phyloP scores from a whole-genome alignment of 2,329 filamentous ascomycete species.

The Calycina marina region DNA sequence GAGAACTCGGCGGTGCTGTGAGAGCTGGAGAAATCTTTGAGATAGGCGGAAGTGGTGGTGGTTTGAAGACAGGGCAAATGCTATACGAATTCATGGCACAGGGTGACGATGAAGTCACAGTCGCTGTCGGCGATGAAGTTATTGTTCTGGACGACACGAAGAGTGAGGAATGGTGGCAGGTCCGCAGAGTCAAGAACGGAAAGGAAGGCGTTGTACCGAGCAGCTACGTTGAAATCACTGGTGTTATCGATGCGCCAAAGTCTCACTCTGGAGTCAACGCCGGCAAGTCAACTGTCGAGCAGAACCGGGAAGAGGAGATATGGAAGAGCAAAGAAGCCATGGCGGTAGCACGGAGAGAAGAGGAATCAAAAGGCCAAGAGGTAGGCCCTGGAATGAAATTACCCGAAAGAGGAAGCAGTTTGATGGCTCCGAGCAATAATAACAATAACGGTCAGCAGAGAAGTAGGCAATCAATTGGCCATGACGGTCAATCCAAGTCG shows the following conservation, averaged over 20 bases:
- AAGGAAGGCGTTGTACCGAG: conserved; percentile 93
- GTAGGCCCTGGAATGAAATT: conserved; percentile 67
- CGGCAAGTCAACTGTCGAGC: conserved; percentile 57
- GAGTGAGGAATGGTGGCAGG: conserved; percentile 98
- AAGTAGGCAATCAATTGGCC: conserved; percentile 53
- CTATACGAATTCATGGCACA: conserved; percentile 96
- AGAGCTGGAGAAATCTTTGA: conserved; percentile 74
- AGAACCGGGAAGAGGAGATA: conserved; percentile 67
- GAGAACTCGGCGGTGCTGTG: conserved; percentile 76
- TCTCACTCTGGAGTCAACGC: conserved; percentile 37
- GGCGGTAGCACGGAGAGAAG: conserved; percentile 42
- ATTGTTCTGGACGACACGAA: conserved; percentile 77
- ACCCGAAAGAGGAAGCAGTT: conserved; percentile 66
- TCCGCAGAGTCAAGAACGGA: conserved; percentile 76
- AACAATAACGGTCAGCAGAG: conserved; percentile 58
- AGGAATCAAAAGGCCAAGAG: conserved; percentile 45
- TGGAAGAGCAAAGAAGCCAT: conserved; percentile 69
- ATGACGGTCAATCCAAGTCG: conserved; percentile 38
- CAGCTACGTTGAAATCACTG: conserved; percentile 85
- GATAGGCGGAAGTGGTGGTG: conserved; percentile 54
- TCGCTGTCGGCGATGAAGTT: conserved; percentile 80
- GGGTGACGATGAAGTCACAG: conserved; percentile 90
- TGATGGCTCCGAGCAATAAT: conserved; percentile 51
- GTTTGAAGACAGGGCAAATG: conserved; percentile 71
- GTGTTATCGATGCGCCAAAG: conserved; percentile 38